These are phyloP conservation scores for Candida piceae DNA, from an alignment of 805 yeast genomes.

Conservation along the genomic window DNA sequence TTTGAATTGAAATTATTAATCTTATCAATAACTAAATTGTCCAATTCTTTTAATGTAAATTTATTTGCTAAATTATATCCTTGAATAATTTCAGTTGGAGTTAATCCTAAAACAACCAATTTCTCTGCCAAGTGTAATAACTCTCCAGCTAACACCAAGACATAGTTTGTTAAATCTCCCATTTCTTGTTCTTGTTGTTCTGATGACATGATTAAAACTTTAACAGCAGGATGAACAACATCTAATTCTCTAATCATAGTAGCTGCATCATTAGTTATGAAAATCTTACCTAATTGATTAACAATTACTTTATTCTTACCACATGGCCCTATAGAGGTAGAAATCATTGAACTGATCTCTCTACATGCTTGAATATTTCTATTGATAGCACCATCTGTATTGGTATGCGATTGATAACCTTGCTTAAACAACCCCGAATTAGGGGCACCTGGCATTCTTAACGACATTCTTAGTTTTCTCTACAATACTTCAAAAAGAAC, in stretches of 20 bases:
- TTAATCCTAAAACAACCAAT: conserved; percentile 75
- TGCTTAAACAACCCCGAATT: conserved; percentile 91
- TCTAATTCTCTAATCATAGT: conserved; percentile 92
- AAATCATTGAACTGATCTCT: conserved; percentile 85
- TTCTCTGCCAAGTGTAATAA: conserved; percentile 82
- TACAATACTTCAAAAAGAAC: too few species aligned
- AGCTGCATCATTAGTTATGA: conserved; percentile 96
- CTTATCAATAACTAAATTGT: conserved; percentile 55
- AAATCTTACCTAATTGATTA: conserved; percentile 77
- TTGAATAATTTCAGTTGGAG: conserved; percentile 87
- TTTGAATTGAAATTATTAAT: conserved; percentile 53
- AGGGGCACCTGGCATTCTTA: conserved; percentile 89
- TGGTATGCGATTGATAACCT: conserved; percentile 82
- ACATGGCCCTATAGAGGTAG: conserved; percentile 95
- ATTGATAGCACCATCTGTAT: conserved; percentile 90
- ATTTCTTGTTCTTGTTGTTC: conserved; percentile 95
- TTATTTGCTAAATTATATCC: conserved; percentile 88
- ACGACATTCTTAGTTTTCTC: too few species aligned
- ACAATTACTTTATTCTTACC: conserved; percentile 96
- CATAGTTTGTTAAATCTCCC: conserved; percentile 95
- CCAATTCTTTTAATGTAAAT: conserved; percentile 65
- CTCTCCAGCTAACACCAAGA: conserved; percentile 90
- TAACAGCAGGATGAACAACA: conserved; percentile 96
- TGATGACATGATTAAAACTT: conserved; percentile 90
- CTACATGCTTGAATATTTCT: conserved; percentile 93